These are phyloP conservation scores for Lactifluus pinguis DNA, from an alignment of 768 basidiomycete genomes.

Conservation along the genomic window DNA sequence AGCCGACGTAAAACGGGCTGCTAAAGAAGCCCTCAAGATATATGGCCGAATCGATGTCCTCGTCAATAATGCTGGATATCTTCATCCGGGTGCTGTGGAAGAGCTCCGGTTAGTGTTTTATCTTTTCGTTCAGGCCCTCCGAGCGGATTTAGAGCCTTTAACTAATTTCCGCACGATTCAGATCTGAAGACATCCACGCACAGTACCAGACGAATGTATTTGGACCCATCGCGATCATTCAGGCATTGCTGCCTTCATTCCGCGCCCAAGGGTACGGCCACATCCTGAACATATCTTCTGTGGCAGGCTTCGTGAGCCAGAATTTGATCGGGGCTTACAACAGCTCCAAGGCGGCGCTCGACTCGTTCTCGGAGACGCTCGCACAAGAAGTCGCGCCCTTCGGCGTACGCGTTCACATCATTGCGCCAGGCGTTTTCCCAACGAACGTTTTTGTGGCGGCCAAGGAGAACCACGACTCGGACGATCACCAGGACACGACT, in stretches of 20 bases:
- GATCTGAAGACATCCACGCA: background rate
- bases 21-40: background rate
- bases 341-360: background rate
- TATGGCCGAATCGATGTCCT: slow-evolving; percentile 14
- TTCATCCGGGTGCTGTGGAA: background rate
- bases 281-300: background rate
- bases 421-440: slow-evolving; percentile 27
- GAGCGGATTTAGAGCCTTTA: too few relatives aligned
- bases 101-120: background rate
- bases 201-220: background rate
- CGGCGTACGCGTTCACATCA: slow-evolving; percentile 21
- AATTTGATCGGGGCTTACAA: background rate
- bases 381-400: slow-evolving; percentile 24
- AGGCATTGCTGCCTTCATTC: background rate
- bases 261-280: background rate
- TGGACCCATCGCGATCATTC: background rate
- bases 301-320: background rate
- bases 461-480: background rate
- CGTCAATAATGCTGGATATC: slow-evolving; percentile 7
- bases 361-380: background rate
- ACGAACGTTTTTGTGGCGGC: slow-evolving; percentile 21
- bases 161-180: background rate
- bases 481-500: background rate
- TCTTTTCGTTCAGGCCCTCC: background rate
- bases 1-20: background rate